These are phyloP conservation scores for Candida sanyiensis DNA, from an alignment of 805 yeast genomes.

Conservation along the genomic window DNA sequence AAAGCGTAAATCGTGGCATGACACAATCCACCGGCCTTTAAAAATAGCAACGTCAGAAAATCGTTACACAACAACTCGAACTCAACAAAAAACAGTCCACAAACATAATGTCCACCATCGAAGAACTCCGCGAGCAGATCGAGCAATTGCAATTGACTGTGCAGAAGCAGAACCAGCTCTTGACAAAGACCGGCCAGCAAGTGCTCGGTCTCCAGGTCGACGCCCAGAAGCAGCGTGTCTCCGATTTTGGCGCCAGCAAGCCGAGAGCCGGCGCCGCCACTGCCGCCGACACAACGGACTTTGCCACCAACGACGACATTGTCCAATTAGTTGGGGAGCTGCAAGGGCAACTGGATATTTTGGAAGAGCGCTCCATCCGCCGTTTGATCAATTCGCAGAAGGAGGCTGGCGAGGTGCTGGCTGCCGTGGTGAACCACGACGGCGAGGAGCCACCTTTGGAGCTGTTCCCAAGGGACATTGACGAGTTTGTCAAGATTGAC, in stretches of 20 bases:
- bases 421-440: slow-evolving; percentile 71
- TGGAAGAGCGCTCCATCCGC: slow-evolving; percentile 73
- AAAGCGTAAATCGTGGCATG: not conserved
- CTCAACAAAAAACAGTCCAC: not conserved
- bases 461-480: slow-evolving; percentile 53
- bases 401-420: slow-evolving; percentile 39
- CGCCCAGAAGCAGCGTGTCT: slow-evolving; percentile 39
- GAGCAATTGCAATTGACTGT: slow-evolving; percentile 47
- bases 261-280: slow-evolving; percentile 7
- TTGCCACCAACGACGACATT: slow-evolving; percentile 76
- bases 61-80: not conserved
- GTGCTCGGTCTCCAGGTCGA: slow-evolving; percentile 62
- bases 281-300: slow-evolving; percentile 43
- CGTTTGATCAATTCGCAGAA: slow-evolving; percentile 62
- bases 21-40: not conserved
- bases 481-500: slow-evolving; percentile 43
- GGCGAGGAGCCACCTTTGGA: slow-evolving; percentile 58
- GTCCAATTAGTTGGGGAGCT: slow-evolving; percentile 84
- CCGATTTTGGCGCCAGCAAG: slow-evolving; percentile 17
- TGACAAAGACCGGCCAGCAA: slow-evolving; percentile 77
- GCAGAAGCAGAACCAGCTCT: slow-evolving; percentile 56
- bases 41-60: slow-evolving; percentile 1
- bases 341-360: slow-evolving; percentile 75
- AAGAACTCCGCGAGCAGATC: slow-evolving; percentile 37
- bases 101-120: slow-evolving; percentile 15